phyloP scores from a whole-genome alignment of 768 basidiomycete species.

The Phaeotremella fagi region DNA sequence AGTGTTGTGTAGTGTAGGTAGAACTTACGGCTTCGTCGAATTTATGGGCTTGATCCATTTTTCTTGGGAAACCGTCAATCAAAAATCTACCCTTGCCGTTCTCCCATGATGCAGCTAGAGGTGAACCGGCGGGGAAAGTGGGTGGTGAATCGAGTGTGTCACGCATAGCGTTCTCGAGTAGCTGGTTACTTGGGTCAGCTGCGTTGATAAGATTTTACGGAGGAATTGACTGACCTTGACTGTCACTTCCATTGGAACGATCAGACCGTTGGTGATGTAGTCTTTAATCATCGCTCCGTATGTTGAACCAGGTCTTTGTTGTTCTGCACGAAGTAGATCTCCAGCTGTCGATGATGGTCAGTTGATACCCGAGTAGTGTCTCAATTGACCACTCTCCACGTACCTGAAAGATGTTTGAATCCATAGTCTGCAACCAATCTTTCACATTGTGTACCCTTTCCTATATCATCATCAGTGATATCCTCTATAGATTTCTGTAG shows the following conservation, averaged over 20 bases:
- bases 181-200: conserved; percentile 32
- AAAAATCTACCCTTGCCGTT: conserved; percentile 77
- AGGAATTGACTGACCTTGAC: conserved; percentile 54
- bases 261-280: conserved; percentile 83
- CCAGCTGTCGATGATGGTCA: conserved; percentile 59
- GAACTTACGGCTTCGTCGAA: conserved; percentile 75
- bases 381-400: conserved; percentile 20
- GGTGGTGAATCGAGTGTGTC: conserved; percentile 54
- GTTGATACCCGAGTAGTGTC: not conserved
- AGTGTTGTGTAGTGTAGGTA: not conserved
- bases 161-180: conserved; percentile 87
- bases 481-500: not conserved
- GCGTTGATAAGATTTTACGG: not conserved
- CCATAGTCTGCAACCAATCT: conserved; percentile 75
- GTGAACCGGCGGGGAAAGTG: conserved; percentile 9
- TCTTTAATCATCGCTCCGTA: conserved; percentile 79
- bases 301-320: conserved; percentile 73
- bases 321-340: conserved; percentile 94
- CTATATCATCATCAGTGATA: conserved; percentile 51
- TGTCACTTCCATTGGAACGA: conserved; percentile 96
- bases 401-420: conserved; percentile 92
- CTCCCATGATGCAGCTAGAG: conserved; percentile 55
- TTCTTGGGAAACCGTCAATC: conserved; percentile 94
- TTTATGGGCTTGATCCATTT: conserved; percentile 94
- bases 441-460: conserved; percentile 93